A percentile compares a stretch with the other conserved stretches of the same genome.
phyloP scores from a whole-genome alignment of 2,329 filamentous ascomycete genomes.

The Zelopaecilomyces penicillatus region DNA sequence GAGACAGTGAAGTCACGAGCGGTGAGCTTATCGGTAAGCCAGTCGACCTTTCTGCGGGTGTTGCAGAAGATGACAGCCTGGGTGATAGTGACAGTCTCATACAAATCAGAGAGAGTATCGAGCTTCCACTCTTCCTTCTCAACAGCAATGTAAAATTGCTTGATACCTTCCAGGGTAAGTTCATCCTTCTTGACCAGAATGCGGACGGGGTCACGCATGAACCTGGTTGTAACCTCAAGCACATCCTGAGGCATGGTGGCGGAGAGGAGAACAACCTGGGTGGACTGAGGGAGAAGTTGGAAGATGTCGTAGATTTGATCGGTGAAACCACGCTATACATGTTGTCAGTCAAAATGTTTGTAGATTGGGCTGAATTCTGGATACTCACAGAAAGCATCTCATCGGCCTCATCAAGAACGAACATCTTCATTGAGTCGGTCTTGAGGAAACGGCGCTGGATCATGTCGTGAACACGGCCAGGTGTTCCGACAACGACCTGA shows the following conservation, averaged over 20 bases:
- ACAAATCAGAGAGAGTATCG: constrained; percentile 95
- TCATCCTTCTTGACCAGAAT: constrained; percentile 99
- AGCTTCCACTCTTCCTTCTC: constrained; percentile 99
- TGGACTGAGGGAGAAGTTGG: constrained; percentile 90
- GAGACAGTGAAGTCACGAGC: constrained; percentile 98
- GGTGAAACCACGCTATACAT: constrained; percentile 64
- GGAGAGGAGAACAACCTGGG: constrained; percentile 96
- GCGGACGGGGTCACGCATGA: constrained; percentile 96
- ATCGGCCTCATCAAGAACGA: constrained; percentile 53
- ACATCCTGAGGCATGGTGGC: constrained; percentile 97
- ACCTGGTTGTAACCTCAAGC: constrained; percentile 98
- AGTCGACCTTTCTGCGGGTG: constrained; percentile 96
- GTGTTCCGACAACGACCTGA: constrained; percentile 94
- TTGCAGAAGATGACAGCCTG: constrained; percentile 99
- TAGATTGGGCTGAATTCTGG: too few relatives aligned
- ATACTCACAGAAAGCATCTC: constrained; percentile 42
- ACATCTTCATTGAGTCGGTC: constrained; percentile 56
- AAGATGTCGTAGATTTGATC: constrained; percentile 99
- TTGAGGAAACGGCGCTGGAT: constrained; percentile 49
- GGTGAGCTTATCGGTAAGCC: constrained; percentile 98
- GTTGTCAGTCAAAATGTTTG: constrained; percentile 36
- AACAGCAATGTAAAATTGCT: constrained; percentile 98
- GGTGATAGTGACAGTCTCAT: constrained; percentile 96
- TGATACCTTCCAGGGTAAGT: constrained; percentile 90
- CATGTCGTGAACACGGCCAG: constrained; percentile 76